Evolutionary conservation across 129 eudicot genomes (phyloP).

Genomic region (Centrapalus pauciflorus): DNA sequence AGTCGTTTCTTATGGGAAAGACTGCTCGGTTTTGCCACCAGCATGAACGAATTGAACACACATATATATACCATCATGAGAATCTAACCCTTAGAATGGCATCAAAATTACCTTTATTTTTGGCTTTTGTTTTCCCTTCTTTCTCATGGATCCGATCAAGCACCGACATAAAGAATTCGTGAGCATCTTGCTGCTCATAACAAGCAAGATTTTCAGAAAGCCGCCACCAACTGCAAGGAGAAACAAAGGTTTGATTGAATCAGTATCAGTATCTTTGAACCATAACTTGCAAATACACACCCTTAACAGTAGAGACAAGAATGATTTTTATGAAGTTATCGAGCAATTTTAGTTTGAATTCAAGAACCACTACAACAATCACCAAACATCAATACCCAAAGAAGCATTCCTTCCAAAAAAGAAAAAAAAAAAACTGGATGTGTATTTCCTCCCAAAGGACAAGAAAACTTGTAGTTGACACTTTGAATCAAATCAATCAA

Average conservation of each 20-base stretch:
- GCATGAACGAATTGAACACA: conserved; percentile 13
- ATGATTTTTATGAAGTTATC: background rate
- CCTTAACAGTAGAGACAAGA: background rate
- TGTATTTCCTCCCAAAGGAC: background rate
- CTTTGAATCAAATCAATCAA: background rate
- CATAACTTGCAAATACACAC: background rate
- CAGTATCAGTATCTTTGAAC: background rate
- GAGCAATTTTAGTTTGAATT: too few relatives aligned
- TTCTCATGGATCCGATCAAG: conserved; percentile 68
- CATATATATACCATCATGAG: background rate
- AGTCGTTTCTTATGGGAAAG: conserved; percentile 5
- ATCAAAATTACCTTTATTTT: conserved; percentile 48
- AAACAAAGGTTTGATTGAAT: background rate
- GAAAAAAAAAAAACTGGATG: too few relatives aligned
- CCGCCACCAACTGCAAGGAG: conserved; percentile 70
- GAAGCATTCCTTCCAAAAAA: too few relatives aligned
- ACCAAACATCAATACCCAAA: too few relatives aligned
- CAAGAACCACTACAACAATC: too few relatives aligned
- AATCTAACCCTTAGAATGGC: conserved; percentile 14
- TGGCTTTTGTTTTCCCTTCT: conserved; percentile 41
- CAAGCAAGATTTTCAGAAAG: conserved; percentile 64
- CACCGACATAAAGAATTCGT: conserved; percentile 66
- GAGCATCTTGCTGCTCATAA: conserved; percentile 83
- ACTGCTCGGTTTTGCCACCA: conserved; percentile 13
- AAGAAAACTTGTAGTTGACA: background rate